These are phyloP conservation scores for Prunus davidiana DNA, from an alignment of 306 rosid species.

Conservation along the genomic window DNA sequence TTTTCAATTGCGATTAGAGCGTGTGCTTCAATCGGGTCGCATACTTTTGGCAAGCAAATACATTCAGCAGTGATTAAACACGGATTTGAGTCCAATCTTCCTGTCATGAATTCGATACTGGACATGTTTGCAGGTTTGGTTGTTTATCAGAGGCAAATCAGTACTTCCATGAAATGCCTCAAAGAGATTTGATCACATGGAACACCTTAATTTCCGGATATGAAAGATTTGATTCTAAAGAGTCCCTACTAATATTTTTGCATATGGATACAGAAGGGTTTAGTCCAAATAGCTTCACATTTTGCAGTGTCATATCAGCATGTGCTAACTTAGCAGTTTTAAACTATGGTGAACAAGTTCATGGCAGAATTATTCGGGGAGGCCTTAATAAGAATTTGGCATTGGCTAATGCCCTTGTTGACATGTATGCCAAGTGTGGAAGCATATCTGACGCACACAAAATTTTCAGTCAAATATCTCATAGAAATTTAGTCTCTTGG, in stretches of 20 bases:
- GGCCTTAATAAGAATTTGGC: slow-evolving; percentile 48
- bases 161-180: slow-evolving; percentile 47
- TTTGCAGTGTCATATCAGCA: slow-evolving; percentile 58
- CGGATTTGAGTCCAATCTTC: slow-evolving; percentile 53
- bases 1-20: slow-evolving; percentile 80
- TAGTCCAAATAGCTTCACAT: slow-evolving; percentile 63
- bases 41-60: slow-evolving; percentile 54
- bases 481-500: slow-evolving; percentile 70
- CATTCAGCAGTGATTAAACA: slow-evolving; percentile 63
- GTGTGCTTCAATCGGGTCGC: slow-evolving; percentile 47
- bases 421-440: slow-evolving; percentile 85
- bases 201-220: slow-evolving; percentile 71
- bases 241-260: slow-evolving; percentile 54
- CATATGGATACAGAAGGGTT: slow-evolving; percentile 54
- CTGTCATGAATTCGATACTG: slow-evolving; percentile 68
- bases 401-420: slow-evolving; percentile 64
- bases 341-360: slow-evolving; percentile 68
- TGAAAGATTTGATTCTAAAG: slow-evolving; percentile 48
- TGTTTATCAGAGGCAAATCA: slow-evolving; percentile 55
- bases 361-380: slow-evolving; percentile 52
- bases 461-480: slow-evolving; percentile 46
- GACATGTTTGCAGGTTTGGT: slow-evolving; percentile 77
- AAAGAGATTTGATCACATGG: slow-evolving; percentile 70
- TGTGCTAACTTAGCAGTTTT: slow-evolving; percentile 62
- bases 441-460: slow-evolving; percentile 47